Percentiles rank a stretch among this genome's conserved stretches.
Evolutionary conservation across 1,284 basidiomycete species (phyloP).

Genomic region (Xanthoconium separans): DNA sequence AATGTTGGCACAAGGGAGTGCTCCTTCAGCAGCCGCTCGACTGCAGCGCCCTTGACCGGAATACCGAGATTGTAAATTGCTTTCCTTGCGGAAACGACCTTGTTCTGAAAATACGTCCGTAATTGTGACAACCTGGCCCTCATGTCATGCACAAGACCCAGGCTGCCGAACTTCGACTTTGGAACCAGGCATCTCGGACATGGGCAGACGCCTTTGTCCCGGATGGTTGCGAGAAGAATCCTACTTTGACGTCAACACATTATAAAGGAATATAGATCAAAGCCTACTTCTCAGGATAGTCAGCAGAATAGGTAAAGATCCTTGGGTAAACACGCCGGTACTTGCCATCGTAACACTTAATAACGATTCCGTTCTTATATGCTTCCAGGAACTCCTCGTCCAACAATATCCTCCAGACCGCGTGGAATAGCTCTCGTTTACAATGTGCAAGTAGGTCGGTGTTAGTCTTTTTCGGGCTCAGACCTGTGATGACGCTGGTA

Average conservation of each 20-base stretch:
- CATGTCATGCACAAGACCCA: background rate
- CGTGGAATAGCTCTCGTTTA: background rate
- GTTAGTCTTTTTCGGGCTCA: too few species aligned
- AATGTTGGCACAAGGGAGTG: background rate
- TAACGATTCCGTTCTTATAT: background rate
- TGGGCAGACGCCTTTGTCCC: too few species aligned
- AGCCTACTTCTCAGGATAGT: background rate
- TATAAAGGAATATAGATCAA: too few species aligned
- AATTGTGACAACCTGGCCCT: background rate
- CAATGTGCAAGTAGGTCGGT: background rate
- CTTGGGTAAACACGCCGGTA: background rate
- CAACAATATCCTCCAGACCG: background rate
- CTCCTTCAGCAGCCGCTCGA: background rate
- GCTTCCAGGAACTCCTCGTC: background rate
- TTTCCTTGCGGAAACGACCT: background rate
- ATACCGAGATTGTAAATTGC: background rate
- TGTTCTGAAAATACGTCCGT: background rate
- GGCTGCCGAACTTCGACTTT: background rate
- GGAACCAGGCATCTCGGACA: background rate
- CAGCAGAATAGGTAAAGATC: background rate
- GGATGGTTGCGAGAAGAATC: too few species aligned
- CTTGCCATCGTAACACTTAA: background rate
- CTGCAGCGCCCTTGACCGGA: background rate
- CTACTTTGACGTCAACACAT: too few species aligned
- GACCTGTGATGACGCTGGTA: too few species aligned